Base-by-base conservation (phyloP, 2,329 filamentous ascomycete genomes). In the Diaporthe velutina region DNA sequence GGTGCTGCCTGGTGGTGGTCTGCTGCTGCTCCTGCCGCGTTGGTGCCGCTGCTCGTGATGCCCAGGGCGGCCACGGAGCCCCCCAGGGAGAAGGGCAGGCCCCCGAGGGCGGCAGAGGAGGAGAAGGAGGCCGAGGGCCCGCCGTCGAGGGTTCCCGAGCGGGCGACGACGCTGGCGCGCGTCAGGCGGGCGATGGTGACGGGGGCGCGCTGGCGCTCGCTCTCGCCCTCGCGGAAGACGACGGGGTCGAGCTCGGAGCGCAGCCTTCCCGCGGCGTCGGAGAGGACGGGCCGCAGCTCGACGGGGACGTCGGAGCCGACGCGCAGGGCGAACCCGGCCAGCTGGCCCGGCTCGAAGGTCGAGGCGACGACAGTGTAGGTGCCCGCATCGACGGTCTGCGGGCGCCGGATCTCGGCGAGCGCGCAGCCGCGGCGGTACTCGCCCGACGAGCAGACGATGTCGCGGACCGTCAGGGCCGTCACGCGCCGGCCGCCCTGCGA, bases 331-430 rank as follows among this genome's bases (percentile, higher is more conserved):
- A 97, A 98, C 66, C 88, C 88, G 4, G 93, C 94, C 1, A 91
- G 86, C 80, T 97, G 94, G 12, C 93, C 93, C 0, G 93, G 89
- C 77, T 98, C 95, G 82, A 97, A 98, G 0, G 96, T 98, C 3
- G 95, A 98, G 81, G 94, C 96, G 9, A 98, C 93, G 73, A 98
- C 88, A 0, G 95, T 98, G 83, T 98, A 99, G 0, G 88, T 88
- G 0, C 96, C 96, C 0, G 90, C 85, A 52, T 92, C 91, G 25
- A 98, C 85, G 28, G 85, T 77, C 80, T 79, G 82, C 78, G 74
- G 54, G 52, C 61, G 25, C 35, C 30, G 19, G 10, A 75, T 54
- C 9, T 94, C 90, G 3, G 93, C 92, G 42, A 95, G 86, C 5
- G 94, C 94, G 81, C 93, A 94, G 38, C 94, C 93, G 38, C 93